Conservation (phyloP, 1,284 basidiomycete species). For the Leccinum holopus region DNA sequence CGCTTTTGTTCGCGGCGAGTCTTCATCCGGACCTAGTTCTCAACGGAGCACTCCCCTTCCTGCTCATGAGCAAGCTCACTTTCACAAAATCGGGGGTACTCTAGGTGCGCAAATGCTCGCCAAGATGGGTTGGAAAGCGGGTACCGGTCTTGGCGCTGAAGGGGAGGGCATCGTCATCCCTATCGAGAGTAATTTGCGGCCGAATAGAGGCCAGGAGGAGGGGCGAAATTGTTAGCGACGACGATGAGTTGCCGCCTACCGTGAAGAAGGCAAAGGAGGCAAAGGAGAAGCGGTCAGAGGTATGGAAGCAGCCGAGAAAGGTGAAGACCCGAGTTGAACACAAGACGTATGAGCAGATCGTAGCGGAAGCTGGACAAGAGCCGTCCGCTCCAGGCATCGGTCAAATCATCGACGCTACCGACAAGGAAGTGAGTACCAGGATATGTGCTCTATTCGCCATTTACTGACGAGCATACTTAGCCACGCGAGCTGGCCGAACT, state of each 20-base stretch:
- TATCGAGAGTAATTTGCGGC: constrained; percentile 80
- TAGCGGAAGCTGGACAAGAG: constrained; percentile 78
- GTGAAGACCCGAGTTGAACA: constrained; percentile 84
- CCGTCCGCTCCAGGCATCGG: constrained; percentile 61
- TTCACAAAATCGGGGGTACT: constrained; percentile 70
- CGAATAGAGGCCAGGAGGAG: constrained; percentile 78
- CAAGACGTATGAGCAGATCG: constrained; percentile 93
- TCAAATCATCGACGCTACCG: constrained; percentile 91
- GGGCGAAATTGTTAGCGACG: constrained; percentile 75
- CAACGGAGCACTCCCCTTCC: constrained; percentile 55
- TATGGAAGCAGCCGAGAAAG: constrained; percentile 82
- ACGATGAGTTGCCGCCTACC: constrained; percentile 56
- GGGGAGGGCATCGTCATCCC: constrained; percentile 88
- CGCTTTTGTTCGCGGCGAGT: constrained; percentile 57
- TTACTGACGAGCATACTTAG: constrained; percentile 40
- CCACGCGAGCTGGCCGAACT: constrained; percentile 81
- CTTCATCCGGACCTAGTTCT: constrained; percentile 40
- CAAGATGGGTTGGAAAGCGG: constrained; percentile 91
- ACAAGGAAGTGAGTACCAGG: constrained; percentile 68
- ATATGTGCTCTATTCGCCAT: constrained; percentile 1
- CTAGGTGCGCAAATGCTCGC: constrained; percentile 88
- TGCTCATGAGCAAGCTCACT: constrained; percentile 70
- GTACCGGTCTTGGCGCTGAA: constrained; percentile 76
- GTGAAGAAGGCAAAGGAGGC: constrained; percentile 51
- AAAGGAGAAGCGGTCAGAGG: constrained; percentile 63